These are phyloP conservation scores for Trebouxia gelatinosa DNA, from an alignment of 163 green algal genomes.

Conservation along the genomic window DNA sequence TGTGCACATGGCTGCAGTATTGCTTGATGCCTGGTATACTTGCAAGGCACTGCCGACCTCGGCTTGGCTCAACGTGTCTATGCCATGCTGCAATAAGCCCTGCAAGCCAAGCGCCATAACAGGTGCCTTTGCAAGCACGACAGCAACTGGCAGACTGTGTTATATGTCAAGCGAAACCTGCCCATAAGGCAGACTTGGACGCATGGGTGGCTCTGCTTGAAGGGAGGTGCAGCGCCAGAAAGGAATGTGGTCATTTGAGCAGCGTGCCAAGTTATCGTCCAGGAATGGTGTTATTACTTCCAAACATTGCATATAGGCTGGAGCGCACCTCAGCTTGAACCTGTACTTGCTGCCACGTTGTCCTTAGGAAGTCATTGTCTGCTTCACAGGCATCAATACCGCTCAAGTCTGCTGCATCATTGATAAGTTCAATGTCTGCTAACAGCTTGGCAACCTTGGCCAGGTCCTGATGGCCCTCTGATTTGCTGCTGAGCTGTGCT, in stretches of 20 bases:
- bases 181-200: neutral
- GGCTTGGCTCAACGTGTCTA: constrained; percentile 83
- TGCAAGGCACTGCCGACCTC: constrained; percentile 91
- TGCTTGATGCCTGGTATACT: no score
- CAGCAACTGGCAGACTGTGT: no score
- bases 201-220: no score
- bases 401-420: constrained; percentile 62
- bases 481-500: constrained; percentile 1
- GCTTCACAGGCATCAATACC: constrained; percentile 67
- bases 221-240: no score
- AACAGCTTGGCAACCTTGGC: constrained; percentile 89
- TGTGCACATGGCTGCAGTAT: no score
- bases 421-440: constrained; percentile 68
- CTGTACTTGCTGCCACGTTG: constrained; percentile 52
- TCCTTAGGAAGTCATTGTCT: constrained; percentile 71
- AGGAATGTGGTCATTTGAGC: no score
- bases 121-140: no score
- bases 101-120: constrained; percentile 33
- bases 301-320: neutral
- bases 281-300: neutral
- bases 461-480: constrained; percentile 59
- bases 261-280: no score
- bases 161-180: no score
- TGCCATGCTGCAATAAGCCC: constrained; percentile 68
- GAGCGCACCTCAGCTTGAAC: constrained; percentile 64